Evolutionary conservation across 768 basidiomycete species (phyloP).

Genomic region (Termitomyces sp.): DNA sequence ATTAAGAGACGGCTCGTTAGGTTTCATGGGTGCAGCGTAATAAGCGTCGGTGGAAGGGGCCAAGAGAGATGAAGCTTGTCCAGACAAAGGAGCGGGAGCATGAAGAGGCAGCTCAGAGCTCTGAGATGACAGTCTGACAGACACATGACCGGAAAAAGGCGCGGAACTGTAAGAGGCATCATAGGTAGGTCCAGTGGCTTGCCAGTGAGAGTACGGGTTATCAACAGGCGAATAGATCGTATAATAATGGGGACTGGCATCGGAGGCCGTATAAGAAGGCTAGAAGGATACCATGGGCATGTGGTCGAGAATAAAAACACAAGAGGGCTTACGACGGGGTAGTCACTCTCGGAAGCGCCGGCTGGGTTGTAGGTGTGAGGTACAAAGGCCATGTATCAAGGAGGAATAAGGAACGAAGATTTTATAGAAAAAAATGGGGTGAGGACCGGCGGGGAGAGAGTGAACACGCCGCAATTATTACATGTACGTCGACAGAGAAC

Average conservation of each 20-base stretch:
- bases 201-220: neutral
- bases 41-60: neutral
- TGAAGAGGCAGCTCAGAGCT: slow-evolving; percentile 21
- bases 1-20: neutral
- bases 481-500: slow-evolving; percentile 16
- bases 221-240: neutral
- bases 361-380: neutral
- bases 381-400: neutral
- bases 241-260: neutral
- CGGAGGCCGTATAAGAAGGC: neutral
- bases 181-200: neutral
- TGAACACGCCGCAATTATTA: slow-evolving; percentile 12
- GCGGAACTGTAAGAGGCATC: neutral
- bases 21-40: neutral
- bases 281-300: neutral
- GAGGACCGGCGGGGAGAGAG: neutral
- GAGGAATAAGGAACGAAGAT: neutral
- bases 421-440: slow-evolving; percentile 3
- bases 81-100: slow-evolving; percentile 24
- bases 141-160: neutral
- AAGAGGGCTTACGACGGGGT: neutral
- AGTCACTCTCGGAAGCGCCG: neutral
- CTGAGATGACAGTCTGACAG: slow-evolving; percentile 8
- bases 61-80: slow-evolving; percentile 15
- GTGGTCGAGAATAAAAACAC: neutral